Conservation (phyloP, 176 grass and related monocot species). For the Oryza rufipogon region DNA sequence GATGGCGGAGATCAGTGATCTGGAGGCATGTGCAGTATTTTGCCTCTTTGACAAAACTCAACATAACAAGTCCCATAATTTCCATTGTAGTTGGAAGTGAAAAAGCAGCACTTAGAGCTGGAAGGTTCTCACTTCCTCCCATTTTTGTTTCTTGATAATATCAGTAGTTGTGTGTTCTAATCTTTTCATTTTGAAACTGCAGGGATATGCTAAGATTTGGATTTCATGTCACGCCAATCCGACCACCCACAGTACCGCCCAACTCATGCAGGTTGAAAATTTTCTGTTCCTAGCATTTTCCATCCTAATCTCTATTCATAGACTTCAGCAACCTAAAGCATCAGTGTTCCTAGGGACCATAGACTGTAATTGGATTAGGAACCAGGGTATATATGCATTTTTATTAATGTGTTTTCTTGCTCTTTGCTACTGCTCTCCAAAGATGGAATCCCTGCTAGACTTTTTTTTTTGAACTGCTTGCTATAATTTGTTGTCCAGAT, state of each 20-base stretch:
- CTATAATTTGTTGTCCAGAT: not conserved
- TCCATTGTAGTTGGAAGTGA: conserved; percentile 87
- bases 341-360: not conserved
- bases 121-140: conserved; percentile 61
- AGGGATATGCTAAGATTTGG: conserved; percentile 88
- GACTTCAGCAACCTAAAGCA: conserved; percentile 3
- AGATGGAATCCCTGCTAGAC: not conserved
- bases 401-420: not conserved
- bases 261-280: conserved; percentile 78
- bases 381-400: not conserved
- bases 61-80: conserved; percentile 89
- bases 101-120: conserved; percentile 70
- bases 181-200: conserved; percentile 29
- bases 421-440: not conserved
- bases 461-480: not conserved
- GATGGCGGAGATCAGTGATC: conserved; percentile 73
- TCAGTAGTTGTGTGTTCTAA: conserved; percentile 6
- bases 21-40: conserved; percentile 87
- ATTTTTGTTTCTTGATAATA: not conserved
- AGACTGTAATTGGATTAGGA: not conserved
- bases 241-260: conserved; percentile 84
- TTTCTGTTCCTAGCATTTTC: not conserved
- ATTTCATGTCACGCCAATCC: conserved; percentile 90
- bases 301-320: not conserved
- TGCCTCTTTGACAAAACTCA: conserved; percentile 57